Evolutionary conservation across 2,329 filamentous ascomycete genomes (phyloP), one percentile per base, ranked within the genome.

Genomic region (Didymella arachidicola): DNA sequence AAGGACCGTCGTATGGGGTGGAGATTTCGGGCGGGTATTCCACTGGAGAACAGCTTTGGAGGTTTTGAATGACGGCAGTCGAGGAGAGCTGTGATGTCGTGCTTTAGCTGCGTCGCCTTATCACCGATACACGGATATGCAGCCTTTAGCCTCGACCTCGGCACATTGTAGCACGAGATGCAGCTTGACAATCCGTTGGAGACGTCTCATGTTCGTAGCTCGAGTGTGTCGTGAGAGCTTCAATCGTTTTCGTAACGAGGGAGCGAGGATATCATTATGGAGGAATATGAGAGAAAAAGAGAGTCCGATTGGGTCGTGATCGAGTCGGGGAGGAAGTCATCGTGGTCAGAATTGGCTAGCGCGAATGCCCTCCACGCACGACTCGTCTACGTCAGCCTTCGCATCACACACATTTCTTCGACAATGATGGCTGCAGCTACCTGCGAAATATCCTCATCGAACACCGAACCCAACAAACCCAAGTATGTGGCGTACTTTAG

Each of bases 101-200:
- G 46, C 53, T 57, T 16, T 32, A 32, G 45, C 54, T 43, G 53
- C 51, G 50, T 53, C 46, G 43, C 58, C 46, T 58, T 61, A 61
- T 61, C 38, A 39, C 36, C 61, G 59, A 55, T 52, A 51, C 30
- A 45, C 47, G 48, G 49, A 59, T 36, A 59, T 50, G 50, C 45
- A 49, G 55, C 51, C 45, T 50, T 52, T 62, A 63, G 53, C 50
- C 62, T 67, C 61, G 63, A 61, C 45, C 62, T 68, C 64, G 65
- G 63, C 46, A 53, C 34, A 34, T 36, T 10, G 26, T 41, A n/a
- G 27, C 6, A 34, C 45, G 41, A 47, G 14, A 41, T 19, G 3
- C 18, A 34, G 5, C 5, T 32, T 7, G 26, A 18, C 12, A 50
- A 12, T 7, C 3, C 50, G 19, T 25, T 36, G 45, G 30, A 26